Evolutionary conservation across 164 flowering plant species (phyloP), one percentile per base, ranked within the genome.

Genomic region (Houttuynia cordata): DNA sequence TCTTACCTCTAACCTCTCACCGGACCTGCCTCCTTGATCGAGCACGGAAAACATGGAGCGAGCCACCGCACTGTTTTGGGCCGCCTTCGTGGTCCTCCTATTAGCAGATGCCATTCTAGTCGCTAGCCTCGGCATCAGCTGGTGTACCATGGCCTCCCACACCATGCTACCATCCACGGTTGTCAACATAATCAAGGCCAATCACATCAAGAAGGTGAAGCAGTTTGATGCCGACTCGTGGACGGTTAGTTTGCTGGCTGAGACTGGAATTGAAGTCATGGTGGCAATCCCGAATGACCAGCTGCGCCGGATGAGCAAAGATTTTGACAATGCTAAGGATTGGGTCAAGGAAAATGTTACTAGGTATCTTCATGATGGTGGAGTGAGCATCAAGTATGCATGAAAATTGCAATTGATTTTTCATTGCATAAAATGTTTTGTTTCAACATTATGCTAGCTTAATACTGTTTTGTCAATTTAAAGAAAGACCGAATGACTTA

Each of bases 201-300:
- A 92, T 69, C 81, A 83, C 53, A 80, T 87, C 18, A 61, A 71
- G 59, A 84, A 84, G 71, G 88, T 92, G 74, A 92, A 92, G 80
- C 75, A 89, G 24, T 92, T 92, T 63, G 96, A 92, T 64, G 75
- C 93, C 0, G 96, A 85, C 64, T 42, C 41, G 7, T 68, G 75
- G 72, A 81, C 83, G 4, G 76, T 92, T 58, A 68, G 59, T 13
- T 68, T 82, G 18, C 76, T 92, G 50, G 85, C 91, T 22, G 88
- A 87, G 19, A 64, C 71, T 15, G 86, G 78, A 14, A 74, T 89
- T 57, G 88, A 92, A 69, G 89, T 84, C 53, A 87, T 87, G 91
- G 74, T 92, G 7, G 98, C 88, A 5, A 86, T 92, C 30, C 96
- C 98, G 0, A 92, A 92, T 57, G 75, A 79, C 59, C 77, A 79